Percentiles rank a stretch among this genome's conserved stretches.
These are phyloP conservation scores for Tetrapisispora fleetii DNA, from an alignment of 805 yeast species.

Conservation along the genomic window DNA sequence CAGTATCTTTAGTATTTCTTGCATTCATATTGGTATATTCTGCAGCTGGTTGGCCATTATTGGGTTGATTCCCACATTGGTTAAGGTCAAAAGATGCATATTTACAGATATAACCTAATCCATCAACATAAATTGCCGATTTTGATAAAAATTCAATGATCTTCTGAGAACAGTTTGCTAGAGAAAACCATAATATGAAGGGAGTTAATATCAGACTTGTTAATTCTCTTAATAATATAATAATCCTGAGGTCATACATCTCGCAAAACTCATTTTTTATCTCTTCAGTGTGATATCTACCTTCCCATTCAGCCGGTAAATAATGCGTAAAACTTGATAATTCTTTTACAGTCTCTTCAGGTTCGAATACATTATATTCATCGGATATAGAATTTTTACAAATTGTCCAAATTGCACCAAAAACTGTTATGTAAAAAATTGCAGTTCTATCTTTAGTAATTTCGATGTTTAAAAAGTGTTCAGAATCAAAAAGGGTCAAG, in stretches of 20 bases:
- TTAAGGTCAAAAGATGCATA: slow-evolving; percentile 88
- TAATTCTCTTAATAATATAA: slow-evolving; percentile 66
- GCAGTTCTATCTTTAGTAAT: slow-evolving; percentile 72
- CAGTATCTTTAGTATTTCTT: not conserved
- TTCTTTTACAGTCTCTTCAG: slow-evolving; percentile 73
- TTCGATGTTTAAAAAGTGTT: slow-evolving; percentile 82
- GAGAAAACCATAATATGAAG: slow-evolving; percentile 74
- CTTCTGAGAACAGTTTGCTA: slow-evolving; percentile 62
- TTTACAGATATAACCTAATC: slow-evolving; percentile 87
- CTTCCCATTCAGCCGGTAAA: slow-evolving; percentile 80
- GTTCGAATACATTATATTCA: slow-evolving; percentile 73
- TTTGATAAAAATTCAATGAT: slow-evolving; percentile 89
- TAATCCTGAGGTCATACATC: slow-evolving; percentile 62
- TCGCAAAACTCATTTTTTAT: slow-evolving; percentile 78
- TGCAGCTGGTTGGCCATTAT: too few relatives aligned
- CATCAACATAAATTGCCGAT: slow-evolving; percentile 83
- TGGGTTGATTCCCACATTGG: slow-evolving; percentile 23
- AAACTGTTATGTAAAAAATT: slow-evolving; percentile 75
- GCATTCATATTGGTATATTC: not conserved
- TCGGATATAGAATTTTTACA: slow-evolving; percentile 61
- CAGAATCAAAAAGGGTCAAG: slow-evolving; percentile 74
- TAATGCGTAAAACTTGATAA: slow-evolving; percentile 87
- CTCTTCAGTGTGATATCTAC: slow-evolving; percentile 69
- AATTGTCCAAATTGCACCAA: slow-evolving; percentile 84
- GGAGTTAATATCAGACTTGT: slow-evolving; percentile 80